Evolutionary conservation across 1,284 basidiomycete species (phyloP).

Genomic region (Puccinia horiana): DNA sequence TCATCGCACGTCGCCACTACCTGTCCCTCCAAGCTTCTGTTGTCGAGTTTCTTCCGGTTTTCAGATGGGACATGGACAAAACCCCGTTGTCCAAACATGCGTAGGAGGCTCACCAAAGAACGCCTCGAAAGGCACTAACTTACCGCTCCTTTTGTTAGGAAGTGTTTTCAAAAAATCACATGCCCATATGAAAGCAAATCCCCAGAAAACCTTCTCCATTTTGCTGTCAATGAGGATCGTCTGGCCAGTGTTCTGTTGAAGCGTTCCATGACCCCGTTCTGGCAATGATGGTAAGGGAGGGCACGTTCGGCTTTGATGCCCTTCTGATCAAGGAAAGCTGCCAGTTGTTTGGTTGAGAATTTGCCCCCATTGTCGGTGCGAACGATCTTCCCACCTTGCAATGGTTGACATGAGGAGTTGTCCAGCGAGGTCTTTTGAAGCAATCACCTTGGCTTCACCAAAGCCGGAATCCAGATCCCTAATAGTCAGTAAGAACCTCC

Average conservation of each 20-base stretch:
- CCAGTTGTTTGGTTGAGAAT: background rate
- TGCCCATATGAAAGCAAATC: constrained; percentile 19
- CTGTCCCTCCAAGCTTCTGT: background rate
- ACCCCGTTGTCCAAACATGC: background rate
- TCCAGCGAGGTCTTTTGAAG: background rate
- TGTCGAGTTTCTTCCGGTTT: background rate
- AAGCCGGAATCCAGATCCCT: background rate
- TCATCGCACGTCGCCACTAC: background rate
- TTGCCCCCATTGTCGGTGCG: constrained; percentile 18
- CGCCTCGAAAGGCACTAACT: background rate
- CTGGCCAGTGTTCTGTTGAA: constrained; percentile 19
- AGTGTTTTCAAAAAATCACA: background rate
- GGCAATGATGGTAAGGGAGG: constrained; percentile 16
- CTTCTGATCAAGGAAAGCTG: background rate
- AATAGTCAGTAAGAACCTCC: background rate
- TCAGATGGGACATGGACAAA: background rate
- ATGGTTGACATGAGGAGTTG: background rate
- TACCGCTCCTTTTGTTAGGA: background rate
- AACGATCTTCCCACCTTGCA: background rate
- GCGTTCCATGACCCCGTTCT: constrained; percentile 13
- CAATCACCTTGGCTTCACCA: background rate
- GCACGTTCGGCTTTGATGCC: background rate
- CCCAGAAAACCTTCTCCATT: constrained; percentile 19
- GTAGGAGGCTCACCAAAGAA: background rate
- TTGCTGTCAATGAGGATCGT: background rate